Evolutionary conservation across 164 flowering plant genomes (phyloP).

Genomic region (Sextonia rubra): DNA sequence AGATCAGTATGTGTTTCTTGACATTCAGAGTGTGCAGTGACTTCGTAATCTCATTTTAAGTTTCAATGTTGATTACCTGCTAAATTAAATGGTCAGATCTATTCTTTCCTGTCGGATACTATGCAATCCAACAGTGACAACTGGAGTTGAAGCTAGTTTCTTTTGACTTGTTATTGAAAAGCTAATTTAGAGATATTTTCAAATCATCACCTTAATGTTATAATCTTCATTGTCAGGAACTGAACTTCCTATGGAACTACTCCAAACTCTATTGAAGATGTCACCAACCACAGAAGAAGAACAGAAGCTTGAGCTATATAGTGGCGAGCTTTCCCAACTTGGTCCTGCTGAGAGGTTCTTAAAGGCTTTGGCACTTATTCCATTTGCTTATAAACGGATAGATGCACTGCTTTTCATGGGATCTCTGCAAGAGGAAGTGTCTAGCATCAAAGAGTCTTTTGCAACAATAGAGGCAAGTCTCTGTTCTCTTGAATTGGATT

Average conservation of each 20-base stretch:
- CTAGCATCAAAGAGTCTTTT: conserved; percentile 56
- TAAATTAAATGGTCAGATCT: no score
- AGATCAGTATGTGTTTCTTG: no score
- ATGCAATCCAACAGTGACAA: no score
- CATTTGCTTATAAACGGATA: conserved; percentile 74
- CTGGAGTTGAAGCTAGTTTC: no score
- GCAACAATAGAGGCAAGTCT: conserved; percentile 60
- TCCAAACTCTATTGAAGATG: conserved; percentile 77
- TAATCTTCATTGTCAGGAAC: conserved; percentile 43
- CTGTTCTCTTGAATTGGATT: not conserved
- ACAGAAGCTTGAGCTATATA: conserved; percentile 64
- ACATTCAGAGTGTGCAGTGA: no score
- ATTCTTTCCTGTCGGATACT: no score
- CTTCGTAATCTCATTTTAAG: no score
- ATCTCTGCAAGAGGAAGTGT: conserved; percentile 63
- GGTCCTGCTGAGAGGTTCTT: conserved; percentile 85
- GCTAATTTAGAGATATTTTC: no score
- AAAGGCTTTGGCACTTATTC: conserved; percentile 68
- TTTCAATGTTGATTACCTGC: no score
- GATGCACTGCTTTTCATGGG: conserved; percentile 68
- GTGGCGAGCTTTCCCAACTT: conserved; percentile 68
- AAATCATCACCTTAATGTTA: not conserved
- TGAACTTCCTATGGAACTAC: conserved; percentile 74
- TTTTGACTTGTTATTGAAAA: no score
- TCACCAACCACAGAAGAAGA: conserved; percentile 87